These are phyloP conservation scores for Curvularia verruculosa DNA, from an alignment of 2,329 filamentous ascomycete genomes.

Conservation along the genomic window DNA sequence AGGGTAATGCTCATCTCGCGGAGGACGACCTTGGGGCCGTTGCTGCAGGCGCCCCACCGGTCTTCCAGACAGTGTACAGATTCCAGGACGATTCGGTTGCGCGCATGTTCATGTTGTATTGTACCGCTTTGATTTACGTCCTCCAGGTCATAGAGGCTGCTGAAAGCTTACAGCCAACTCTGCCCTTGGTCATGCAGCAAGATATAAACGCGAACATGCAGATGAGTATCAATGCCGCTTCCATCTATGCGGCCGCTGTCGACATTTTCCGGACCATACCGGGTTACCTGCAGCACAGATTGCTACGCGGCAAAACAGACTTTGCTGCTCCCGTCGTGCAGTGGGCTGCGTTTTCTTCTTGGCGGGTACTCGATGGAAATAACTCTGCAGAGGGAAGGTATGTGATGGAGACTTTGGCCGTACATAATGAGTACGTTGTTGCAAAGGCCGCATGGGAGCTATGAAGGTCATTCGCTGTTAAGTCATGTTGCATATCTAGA, in stretches of 20 bases:
- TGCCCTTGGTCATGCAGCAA: not conserved
- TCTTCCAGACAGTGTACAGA: constrained; percentile 6
- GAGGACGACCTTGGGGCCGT: not conserved
- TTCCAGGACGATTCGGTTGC: constrained; percentile 14
- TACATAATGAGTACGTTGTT: constrained; percentile 1
- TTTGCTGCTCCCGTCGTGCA: constrained; percentile 27
- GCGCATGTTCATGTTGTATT: constrained; percentile 37
- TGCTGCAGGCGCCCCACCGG: not conserved
- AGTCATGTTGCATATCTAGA: too few relatives aligned
- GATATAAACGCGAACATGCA: too few relatives aligned
- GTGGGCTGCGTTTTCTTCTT: constrained; percentile 30
- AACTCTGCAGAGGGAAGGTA: constrained; percentile 23
- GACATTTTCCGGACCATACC: constrained; percentile 32
- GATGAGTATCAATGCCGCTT: not conserved
- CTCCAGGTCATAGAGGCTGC: constrained; percentile 29
- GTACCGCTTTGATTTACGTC: constrained; percentile 36
- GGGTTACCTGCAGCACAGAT: constrained; percentile 20
- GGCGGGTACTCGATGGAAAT: constrained; percentile 21
- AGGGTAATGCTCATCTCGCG: constrained; percentile 5
- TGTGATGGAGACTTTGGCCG: constrained; percentile 12
- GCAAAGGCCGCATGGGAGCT: constrained; percentile 10
- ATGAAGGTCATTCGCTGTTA: not conserved
- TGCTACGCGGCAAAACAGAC: constrained; percentile 4
- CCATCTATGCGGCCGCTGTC: constrained; percentile 22
- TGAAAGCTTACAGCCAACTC: not conserved